Evolutionary conservation across 306 rosid species (phyloP).

Genomic region (Quercus rubra): DNA sequence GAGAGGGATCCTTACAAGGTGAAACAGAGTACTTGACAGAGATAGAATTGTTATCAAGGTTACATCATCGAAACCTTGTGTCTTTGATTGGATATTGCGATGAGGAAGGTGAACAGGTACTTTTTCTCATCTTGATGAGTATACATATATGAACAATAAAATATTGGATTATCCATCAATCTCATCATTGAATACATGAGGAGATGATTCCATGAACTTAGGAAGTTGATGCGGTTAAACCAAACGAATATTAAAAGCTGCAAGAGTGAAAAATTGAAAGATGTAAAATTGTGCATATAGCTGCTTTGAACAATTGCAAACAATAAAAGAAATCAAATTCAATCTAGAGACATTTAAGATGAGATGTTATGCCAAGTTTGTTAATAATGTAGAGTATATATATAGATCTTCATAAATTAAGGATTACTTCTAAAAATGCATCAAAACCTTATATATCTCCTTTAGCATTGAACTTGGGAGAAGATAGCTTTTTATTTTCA

Average conservation of each 20-base stretch:
- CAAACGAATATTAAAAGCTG: not conserved
- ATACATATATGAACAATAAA: not conserved
- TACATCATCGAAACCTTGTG: constrained; percentile 86
- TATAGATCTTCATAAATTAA: not conserved
- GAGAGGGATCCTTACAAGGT: constrained; percentile 78
- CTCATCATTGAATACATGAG: not conserved
- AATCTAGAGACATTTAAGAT: not conserved
- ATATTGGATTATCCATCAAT: not conserved
- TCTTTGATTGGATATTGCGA: constrained; percentile 77
- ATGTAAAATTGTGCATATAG: not conserved
- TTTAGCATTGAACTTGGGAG: not conserved
- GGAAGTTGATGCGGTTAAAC: not conserved
- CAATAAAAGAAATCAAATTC: not conserved
- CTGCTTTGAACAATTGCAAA: not conserved
- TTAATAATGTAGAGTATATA: not conserved
- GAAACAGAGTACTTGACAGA: constrained; percentile 84
- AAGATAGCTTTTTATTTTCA: not conserved
- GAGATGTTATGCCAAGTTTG: not conserved
- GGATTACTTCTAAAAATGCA: not conserved
- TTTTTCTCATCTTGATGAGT: not conserved
- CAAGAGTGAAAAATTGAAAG: not conserved
- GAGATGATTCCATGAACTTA: not conserved
- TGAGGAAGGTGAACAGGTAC: constrained; percentile 80
- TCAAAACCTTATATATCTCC: not conserved
- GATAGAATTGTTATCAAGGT: constrained; percentile 65